These are phyloP conservation scores for Cephaloascus fragrans DNA, from an alignment of 805 yeast genomes.

Conservation along the genomic window DNA sequence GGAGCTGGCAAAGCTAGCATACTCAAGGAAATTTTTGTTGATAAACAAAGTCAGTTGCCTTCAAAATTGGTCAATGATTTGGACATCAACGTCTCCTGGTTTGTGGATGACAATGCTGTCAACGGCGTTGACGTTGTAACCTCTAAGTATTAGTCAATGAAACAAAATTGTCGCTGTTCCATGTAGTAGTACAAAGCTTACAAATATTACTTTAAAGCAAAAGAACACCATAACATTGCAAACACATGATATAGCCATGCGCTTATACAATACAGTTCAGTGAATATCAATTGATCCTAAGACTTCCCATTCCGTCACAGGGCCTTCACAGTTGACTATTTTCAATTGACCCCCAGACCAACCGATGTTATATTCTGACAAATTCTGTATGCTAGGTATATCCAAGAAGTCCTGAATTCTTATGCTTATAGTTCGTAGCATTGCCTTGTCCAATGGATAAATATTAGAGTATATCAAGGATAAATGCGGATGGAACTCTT, in stretches of 20 bases:
- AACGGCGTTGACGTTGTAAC: constrained; percentile 41
- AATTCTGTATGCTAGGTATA: constrained; percentile 13
- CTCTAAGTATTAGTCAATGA: constrained; percentile 21
- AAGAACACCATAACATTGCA: no score
- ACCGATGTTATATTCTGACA: constrained; percentile 22
- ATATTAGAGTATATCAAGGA: constrained; percentile 59
- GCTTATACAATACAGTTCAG: constrained; percentile 5
- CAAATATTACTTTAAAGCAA: no score
- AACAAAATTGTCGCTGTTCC: neutral
- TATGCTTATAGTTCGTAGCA: constrained; percentile 51
- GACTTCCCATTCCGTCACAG: constrained; percentile 57
- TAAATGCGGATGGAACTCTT: constrained; percentile 62
- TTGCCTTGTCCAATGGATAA: constrained; percentile 59
- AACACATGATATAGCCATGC: no score
- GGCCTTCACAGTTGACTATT: constrained; percentile 64
- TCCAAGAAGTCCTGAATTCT: constrained; percentile 59
- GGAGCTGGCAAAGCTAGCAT: constrained; percentile 77
- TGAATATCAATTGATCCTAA: constrained; percentile 44
- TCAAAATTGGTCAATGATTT: constrained; percentile 63
- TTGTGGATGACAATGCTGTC: constrained; percentile 73
- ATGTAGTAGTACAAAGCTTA: no score
- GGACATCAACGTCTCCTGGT: constrained; percentile 60
- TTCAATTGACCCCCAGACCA: constrained; percentile 67
- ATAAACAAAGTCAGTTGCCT: constrained; percentile 45
- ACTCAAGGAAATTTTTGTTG: constrained; percentile 59